Evolutionary conservation across 2,329 filamentous ascomycete species (phyloP).

Genomic region (Penicillium sp.): DNA sequence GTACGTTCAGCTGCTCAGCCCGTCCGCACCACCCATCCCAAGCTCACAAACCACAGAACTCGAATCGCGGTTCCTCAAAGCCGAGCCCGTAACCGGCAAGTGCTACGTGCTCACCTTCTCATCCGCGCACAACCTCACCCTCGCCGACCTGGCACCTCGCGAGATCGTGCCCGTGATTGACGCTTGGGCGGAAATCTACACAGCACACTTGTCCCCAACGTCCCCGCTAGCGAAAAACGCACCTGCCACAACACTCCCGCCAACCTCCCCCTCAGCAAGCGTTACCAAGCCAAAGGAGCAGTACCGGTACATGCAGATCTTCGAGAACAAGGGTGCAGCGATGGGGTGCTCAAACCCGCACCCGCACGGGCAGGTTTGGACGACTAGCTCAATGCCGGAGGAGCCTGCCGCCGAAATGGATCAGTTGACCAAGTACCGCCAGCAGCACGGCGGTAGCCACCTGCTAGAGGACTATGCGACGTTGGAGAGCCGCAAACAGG

Average conservation of each 20-base stretch:
- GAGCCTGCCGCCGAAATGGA: constrained; percentile 78
- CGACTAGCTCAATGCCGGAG: constrained; percentile 84
- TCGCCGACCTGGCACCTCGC: constrained; percentile 77
- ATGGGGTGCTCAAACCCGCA: constrained; percentile 99
- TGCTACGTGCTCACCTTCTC: constrained; percentile 98
- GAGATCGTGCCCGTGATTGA: constrained; percentile 82
- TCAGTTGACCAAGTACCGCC: constrained; percentile 75
- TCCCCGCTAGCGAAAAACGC: constrained; percentile 61
- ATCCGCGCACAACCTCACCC: constrained; percentile 81
- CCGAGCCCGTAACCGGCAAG: constrained; percentile 85
- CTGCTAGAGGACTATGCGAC: constrained; percentile 83
- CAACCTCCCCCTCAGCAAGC: constrained; percentile 46
- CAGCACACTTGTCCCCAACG: constrained; percentile 70
- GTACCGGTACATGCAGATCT: constrained; percentile 97
- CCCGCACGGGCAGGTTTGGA: constrained; percentile 96
- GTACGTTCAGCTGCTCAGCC: constrained; percentile 35
- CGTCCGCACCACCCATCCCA: neutral
- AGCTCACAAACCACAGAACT: constrained; percentile 54
- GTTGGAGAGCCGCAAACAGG: constrained; percentile 76
- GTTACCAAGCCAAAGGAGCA: constrained; percentile 65
- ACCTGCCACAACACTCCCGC: constrained; percentile 48
- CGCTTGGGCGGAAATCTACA: constrained; percentile 90
- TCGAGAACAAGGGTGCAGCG: constrained; percentile 95
- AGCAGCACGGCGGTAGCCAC: constrained; percentile 69
- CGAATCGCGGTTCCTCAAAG: constrained; percentile 73